phyloP scores from a whole-genome alignment of 371 early-diverging fungal species.

The Rhizopus microsporus region DNA sequence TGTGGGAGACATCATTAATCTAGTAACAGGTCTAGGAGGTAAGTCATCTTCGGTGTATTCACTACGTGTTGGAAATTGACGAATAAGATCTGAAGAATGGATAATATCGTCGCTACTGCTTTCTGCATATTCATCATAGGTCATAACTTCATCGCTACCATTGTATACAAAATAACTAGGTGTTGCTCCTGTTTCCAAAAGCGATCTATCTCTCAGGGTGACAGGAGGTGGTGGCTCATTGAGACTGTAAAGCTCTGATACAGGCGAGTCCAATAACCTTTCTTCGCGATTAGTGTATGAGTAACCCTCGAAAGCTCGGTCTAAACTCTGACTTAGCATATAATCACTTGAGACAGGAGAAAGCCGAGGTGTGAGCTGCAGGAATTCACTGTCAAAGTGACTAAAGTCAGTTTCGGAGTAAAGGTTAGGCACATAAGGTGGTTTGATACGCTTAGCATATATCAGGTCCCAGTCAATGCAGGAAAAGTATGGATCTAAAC shows the following conservation, averaged over 20 bases:
- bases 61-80: conserved; percentile 5
- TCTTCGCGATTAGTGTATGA: conserved; percentile 47
- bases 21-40: conserved; percentile 14
- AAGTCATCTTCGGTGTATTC: conserved; percentile 9
- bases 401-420: conserved; percentile 56
- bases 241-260: conserved; percentile 24
- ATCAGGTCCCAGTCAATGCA: conserved; percentile 71
- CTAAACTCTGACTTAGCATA: conserved; percentile 47
- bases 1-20: conserved; percentile 2
- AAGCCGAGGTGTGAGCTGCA: conserved; percentile 52
- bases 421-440: conserved; percentile 59
- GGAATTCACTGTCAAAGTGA: conserved; percentile 67
- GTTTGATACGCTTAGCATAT: conserved; percentile 53
- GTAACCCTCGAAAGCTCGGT: conserved; percentile 57
- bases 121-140: conserved; percentile 22
- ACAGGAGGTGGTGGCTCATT: conserved; percentile 16
- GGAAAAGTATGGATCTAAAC: conserved; percentile 68
- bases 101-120: conserved; percentile 20
- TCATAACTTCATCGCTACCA: conserved; percentile 20
- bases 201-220: conserved; percentile 13
- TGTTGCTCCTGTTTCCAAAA: neutral
- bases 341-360: conserved; percentile 45
- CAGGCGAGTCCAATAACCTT: conserved; percentile 13
- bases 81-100: conserved; percentile 16
- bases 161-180: conserved; percentile 16